Evolutionary conservation across 345 rosid species (phyloP).

Genomic region (Boechera retrofracta): DNA sequence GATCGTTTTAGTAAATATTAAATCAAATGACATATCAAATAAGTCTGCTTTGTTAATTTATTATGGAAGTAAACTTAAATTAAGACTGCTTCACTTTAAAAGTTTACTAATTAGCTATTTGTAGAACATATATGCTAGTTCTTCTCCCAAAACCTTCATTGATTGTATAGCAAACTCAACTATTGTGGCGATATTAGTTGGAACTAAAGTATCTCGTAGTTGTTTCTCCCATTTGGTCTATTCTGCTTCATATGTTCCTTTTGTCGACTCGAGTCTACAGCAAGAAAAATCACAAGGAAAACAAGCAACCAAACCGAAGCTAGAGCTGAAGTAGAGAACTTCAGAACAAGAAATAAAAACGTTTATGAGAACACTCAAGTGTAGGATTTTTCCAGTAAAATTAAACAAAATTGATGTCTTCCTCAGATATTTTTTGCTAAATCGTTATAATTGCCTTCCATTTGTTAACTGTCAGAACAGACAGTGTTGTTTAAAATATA

Average conservation of each 20-base stretch:
- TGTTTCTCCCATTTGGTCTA: constrained; percentile 91
- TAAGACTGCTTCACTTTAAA: too few species aligned
- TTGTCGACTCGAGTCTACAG: constrained; percentile 73
- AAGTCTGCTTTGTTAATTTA: too few species aligned
- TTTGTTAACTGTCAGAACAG: neutral
- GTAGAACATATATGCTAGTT: too few species aligned
- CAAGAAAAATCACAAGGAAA: constrained; percentile 26
- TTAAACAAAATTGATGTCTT: neutral
- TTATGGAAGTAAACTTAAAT: too few species aligned
- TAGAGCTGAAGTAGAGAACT: neutral
- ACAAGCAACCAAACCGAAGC: constrained; percentile 22
- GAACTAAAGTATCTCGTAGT: constrained; percentile 54
- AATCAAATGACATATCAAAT: too few species aligned
- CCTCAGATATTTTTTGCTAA: constrained; percentile 18
- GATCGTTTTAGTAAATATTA: too few species aligned
- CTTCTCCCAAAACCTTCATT: neutral
- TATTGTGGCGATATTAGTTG: neutral
- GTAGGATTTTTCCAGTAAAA: constrained; percentile 6
- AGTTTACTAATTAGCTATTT: too few species aligned
- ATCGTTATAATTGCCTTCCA: neutral
- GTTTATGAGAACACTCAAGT: constrained; percentile 8
- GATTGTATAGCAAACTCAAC: neutral
- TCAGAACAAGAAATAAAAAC: neutral
- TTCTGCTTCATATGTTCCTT: constrained; percentile 73
- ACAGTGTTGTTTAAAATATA: neutral